These are phyloP conservation scores for Mrakiaceae sp. DNA, from an alignment of 1,284 basidiomycete genomes.

Conservation along the genomic window DNA sequence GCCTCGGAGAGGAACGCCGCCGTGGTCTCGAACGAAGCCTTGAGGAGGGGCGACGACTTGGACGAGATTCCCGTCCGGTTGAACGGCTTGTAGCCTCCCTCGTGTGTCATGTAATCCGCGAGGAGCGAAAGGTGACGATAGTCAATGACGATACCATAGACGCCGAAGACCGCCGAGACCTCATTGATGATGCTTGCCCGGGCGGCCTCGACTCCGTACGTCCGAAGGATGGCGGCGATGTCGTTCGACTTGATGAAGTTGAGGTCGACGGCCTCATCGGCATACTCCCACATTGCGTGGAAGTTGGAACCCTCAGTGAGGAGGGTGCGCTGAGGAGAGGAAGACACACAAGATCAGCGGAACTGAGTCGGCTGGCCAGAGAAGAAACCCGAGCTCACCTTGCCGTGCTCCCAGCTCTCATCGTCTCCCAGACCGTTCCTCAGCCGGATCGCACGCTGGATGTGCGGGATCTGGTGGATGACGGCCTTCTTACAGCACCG, in stretches of 20 bases:
- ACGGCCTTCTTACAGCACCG: slow-evolving; percentile 69
- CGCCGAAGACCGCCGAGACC: slow-evolving; percentile 61
- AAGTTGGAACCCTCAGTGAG: slow-evolving; percentile 76
- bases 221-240: slow-evolving; percentile 79
- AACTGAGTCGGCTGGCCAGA: neutral
- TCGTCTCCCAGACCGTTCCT: slow-evolving; percentile 14
- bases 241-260: slow-evolving; percentile 88
- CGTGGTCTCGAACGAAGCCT: slow-evolving; percentile 96
- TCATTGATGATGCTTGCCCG: slow-evolving; percentile 70
- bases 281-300: slow-evolving; percentile 79
- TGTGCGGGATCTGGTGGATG: slow-evolving; percentile 76
- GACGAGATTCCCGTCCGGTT: slow-evolving; percentile 89
- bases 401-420: slow-evolving; percentile 30
- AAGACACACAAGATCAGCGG: neutral
- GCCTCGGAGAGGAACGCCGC: slow-evolving; percentile 92
- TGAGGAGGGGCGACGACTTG: slow-evolving; percentile 84
- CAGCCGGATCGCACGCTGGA: slow-evolving; percentile 43
- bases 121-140: slow-evolving; percentile 91
- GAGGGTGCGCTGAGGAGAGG: slow-evolving; percentile 29
- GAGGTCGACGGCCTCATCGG: slow-evolving; percentile 65
- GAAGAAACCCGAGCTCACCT: slow-evolving; percentile 27
- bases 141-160: slow-evolving; percentile 95
- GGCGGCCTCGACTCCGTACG: slow-evolving; percentile 97
- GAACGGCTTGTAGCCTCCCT: slow-evolving; percentile 94
- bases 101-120: slow-evolving; percentile 99